These are phyloP conservation scores for Pistacia integerrima DNA, from an alignment of 345 rosid genomes.

Conservation along the genomic window DNA sequence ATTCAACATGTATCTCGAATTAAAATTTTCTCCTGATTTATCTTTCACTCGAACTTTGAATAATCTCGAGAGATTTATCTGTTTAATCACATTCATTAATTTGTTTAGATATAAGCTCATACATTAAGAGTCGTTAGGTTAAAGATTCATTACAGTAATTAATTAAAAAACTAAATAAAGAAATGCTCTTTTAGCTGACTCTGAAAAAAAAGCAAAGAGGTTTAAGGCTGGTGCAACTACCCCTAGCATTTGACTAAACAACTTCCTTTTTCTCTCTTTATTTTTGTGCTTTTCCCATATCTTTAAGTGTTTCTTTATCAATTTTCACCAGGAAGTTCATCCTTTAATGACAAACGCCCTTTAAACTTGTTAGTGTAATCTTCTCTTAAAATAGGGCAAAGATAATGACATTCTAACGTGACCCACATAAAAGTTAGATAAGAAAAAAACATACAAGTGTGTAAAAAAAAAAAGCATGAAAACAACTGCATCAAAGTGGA, in stretches of 20 bases:
- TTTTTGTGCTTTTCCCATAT: background rate
- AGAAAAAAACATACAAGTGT: slow-evolving; percentile 4
- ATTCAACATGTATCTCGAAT: background rate
- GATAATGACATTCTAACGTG: slow-evolving; percentile 15
- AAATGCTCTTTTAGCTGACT: slow-evolving; percentile 2
- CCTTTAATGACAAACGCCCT: slow-evolving; percentile 1
- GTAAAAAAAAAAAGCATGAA: slow-evolving; percentile 34
- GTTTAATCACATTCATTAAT: too few species aligned
- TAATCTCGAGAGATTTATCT: too few species aligned
- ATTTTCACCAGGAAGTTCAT: background rate
- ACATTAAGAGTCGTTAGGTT: slow-evolving; percentile 14
- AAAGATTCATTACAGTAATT: slow-evolving; percentile 6
- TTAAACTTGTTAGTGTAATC: background rate
- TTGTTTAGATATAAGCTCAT: too few species aligned
- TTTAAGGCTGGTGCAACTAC: slow-evolving; percentile 30
- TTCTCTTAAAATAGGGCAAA: slow-evolving; percentile 19
- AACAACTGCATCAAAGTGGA: slow-evolving; percentile 33
- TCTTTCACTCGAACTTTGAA: too few species aligned
- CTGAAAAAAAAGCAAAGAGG: slow-evolving; percentile 8
- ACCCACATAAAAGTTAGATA: slow-evolving; percentile 17
- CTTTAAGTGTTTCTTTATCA: background rate
- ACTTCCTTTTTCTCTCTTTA: background rate
- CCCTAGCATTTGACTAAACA: slow-evolving; percentile 17
- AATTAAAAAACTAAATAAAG: slow-evolving; percentile 2
- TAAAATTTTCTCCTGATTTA: too few species aligned